Conservation (phyloP, 1,284 basidiomycete species). For the Takashimella tepidaria region DNA sequence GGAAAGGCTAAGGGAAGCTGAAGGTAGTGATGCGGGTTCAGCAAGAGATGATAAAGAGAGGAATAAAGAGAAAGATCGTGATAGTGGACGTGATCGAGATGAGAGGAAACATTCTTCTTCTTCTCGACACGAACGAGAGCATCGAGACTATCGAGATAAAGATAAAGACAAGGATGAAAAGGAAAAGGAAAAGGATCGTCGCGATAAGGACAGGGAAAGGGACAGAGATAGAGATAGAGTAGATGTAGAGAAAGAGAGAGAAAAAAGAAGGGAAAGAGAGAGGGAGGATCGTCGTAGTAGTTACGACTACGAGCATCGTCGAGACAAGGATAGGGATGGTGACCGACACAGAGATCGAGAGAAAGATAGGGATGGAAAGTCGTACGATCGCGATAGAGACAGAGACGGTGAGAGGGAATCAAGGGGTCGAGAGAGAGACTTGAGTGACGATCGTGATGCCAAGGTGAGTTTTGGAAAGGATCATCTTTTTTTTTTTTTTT, state of each 20-base stretch:
- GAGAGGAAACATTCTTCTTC: conserved; percentile 16
- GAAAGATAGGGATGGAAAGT: conserved; percentile 20
- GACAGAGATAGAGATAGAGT: conserved; percentile 12
- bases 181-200: conserved; percentile 7
- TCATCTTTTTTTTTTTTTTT: no score
- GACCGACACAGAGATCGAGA: conserved; percentile 23
- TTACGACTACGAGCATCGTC: conserved; percentile 2
- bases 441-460: conserved; percentile 18
- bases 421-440: conserved; percentile 10
- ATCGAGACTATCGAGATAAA: conserved; percentile 4
- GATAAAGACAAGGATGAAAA: conserved; percentile 14
- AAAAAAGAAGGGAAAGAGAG: conserved; percentile 5
- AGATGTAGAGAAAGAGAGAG: conserved; percentile 10
- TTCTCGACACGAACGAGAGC: neutral
- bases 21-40: conserved; percentile 57
- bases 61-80: conserved; percentile 19
- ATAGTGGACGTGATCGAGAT: conserved; percentile 23
- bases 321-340: conserved; percentile 5
- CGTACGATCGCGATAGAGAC: conserved; percentile 22
- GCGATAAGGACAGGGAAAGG: conserved; percentile 9
- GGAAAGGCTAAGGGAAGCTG: conserved; percentile 65
- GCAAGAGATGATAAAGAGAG: conserved; percentile 36
- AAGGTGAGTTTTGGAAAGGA: conserved; percentile 23
- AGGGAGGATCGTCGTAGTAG: conserved; percentile 8
- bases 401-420: conserved; percentile 17